Base-by-base conservation (phyloP, 1,139 yeast genomes). In the Candida glucosophila region DNA sequence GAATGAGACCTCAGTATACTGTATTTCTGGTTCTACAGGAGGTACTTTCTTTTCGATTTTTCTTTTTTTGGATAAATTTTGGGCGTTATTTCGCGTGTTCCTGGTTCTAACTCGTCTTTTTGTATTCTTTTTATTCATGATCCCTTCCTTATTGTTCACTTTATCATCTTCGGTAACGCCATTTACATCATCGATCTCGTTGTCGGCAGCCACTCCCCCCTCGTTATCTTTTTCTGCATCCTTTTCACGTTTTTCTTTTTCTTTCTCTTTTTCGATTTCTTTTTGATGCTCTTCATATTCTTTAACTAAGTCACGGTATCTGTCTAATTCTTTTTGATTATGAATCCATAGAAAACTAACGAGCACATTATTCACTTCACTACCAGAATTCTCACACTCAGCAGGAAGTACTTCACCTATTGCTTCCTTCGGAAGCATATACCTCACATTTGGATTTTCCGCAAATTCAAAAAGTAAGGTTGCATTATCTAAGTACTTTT, bases 401-500 rank as follows among this genome's bases (percentile, higher is more conserved):
- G 52, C 44, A 2, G 52, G 50, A 6, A 71, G 36, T 4, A 73
- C 71, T 51, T 88, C 96, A 34, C 80, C 61, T 4, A 88, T 68
- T 2, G 90, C 71, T 37, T 80, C 73, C 36, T 77, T 77, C 0
- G 97, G 96, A 2, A 88, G 44, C 32, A 69, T 54, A 41, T 71
- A 88, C 29, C 97, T 65, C 6, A 78, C 78, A 28, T 78, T 69
- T 0, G 92, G 71, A 46, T 77, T 78, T 40, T 90, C 97, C 20
- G 68, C 68, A 52, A 77, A 88, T 49, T 90, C 98, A 51, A 90
- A 77, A 9, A 86, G 75, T 24, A 90, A 50, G 25, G 83, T 80
- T 0, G 93, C 86, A 41, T 74, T 72, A 21, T 67, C 52, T 20
- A 72, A 55, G 42, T 80, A 80, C 43, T 73, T 66, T 38, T 77